Percentiles rank a stretch among this genome's conserved stretches.
Evolutionary conservation across 1,284 basidiomycete species (phyloP).

Genomic region (Malassezia pachydermatis): DNA sequence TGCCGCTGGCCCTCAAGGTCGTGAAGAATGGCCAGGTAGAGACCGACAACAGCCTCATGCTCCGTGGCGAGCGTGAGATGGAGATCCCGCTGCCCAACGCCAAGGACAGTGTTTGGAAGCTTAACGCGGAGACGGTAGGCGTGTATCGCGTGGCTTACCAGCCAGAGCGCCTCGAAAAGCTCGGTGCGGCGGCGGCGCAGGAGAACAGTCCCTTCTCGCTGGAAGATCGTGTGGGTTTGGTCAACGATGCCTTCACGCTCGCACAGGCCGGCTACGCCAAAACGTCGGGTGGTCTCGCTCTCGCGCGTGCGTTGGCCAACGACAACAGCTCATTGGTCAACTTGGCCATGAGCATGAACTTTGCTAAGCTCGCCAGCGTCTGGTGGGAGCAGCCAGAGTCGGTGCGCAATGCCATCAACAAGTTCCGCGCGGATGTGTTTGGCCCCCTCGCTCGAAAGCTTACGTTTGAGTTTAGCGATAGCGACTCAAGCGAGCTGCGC

Average conservation of each 20-base stretch:
- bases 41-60: slow-evolving; percentile 59
- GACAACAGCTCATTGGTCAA: slow-evolving; percentile 30
- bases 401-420: slow-evolving; percentile 49
- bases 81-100: slow-evolving; percentile 57
- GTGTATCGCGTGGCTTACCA: slow-evolving; percentile 83
- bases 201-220: slow-evolving; percentile 60
- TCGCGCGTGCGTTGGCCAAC: slow-evolving; percentile 60
- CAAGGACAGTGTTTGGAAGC: slow-evolving; percentile 58
- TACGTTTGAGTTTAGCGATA: slow-evolving; percentile 63
- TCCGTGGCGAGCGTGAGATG: slow-evolving; percentile 59
- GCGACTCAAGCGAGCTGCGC: slow-evolving; percentile 62
- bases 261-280: slow-evolving; percentile 67
- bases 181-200: slow-evolving; percentile 66
- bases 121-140: slow-evolving; percentile 78
- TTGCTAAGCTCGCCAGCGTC: slow-evolving; percentile 49
- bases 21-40: slow-evolving; percentile 55
- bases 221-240: slow-evolving; percentile 73
- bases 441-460: slow-evolving; percentile 66
- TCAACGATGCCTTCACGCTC: slow-evolving; percentile 68
- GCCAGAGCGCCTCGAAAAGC: slow-evolving; percentile 64
- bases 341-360: slow-evolving; percentile 15
- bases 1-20: slow-evolving; percentile 69
- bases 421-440: slow-evolving; percentile 55
- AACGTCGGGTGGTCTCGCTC: slow-evolving; percentile 63
- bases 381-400: slow-evolving; percentile 74